Conservation (phyloP, 2,329 filamentous ascomycete species). For the Didymella sp. region DNA sequence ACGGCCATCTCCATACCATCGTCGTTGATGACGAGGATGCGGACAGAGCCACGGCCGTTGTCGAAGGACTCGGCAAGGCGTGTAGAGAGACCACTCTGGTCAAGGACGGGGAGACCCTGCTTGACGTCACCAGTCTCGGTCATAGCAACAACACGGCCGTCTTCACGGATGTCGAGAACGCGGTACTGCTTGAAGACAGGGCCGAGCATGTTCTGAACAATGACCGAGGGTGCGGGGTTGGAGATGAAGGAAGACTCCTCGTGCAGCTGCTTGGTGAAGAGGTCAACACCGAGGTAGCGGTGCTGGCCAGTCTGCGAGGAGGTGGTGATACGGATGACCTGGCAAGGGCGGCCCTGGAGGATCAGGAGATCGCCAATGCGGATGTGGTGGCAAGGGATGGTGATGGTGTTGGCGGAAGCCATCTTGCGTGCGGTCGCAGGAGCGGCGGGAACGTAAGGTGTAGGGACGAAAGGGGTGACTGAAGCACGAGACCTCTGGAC, state of each 20-base stretch:
- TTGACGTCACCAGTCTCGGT: constrained; percentile 99
- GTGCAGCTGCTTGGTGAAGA: constrained; percentile 99
- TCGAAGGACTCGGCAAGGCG: constrained; percentile 85
- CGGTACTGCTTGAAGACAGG: constrained; percentile 99
- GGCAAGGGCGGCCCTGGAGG: constrained; percentile 98
- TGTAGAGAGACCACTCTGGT: constrained; percentile 87
- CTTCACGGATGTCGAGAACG: constrained; percentile 94
- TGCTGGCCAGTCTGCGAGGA: constrained; percentile 98
- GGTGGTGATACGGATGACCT: constrained; percentile 99
- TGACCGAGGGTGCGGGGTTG: constrained; percentile 93
- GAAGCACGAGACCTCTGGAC: constrained; percentile 38
- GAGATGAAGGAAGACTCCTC: constrained; percentile 98
- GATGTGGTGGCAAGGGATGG: constrained; percentile 99
- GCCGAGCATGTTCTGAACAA: constrained; percentile 99
- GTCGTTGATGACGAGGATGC: constrained; percentile 95
- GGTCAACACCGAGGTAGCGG: constrained; percentile 98
- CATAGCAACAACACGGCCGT: constrained; percentile 86
- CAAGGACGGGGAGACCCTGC: constrained; percentile 89
- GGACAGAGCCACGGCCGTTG: constrained; percentile 90
- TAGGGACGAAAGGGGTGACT: constrained; percentile 74
- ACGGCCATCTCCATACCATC: constrained; percentile 92
- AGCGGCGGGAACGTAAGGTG: constrained; percentile 26
- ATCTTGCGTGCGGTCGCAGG: constrained; percentile 45
- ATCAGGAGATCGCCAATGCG: constrained; percentile 98
- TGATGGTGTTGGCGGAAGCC: constrained; percentile 82